Conservation (phyloP, 257 asterid species). For the Solanum etuberosum region DNA sequence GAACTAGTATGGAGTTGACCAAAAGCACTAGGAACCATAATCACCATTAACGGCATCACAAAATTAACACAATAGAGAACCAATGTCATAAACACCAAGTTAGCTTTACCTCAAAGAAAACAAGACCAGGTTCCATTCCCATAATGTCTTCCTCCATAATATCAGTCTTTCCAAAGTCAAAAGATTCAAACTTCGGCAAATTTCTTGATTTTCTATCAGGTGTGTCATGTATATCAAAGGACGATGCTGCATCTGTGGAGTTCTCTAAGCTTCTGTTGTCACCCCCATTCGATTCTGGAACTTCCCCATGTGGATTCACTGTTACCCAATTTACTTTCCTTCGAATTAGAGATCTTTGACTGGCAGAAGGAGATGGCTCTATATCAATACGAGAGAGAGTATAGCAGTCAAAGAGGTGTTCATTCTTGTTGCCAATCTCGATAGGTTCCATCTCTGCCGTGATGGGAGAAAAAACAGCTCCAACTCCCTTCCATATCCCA, state of each 20-base stretch:
- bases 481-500: constrained; percentile 98
- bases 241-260: constrained; percentile 8
- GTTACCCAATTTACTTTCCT: constrained; percentile 85
- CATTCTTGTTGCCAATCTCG: constrained; percentile 61
- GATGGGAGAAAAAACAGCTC: constrained; percentile 89
- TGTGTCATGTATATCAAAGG: constrained; percentile 7
- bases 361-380: constrained; percentile 36
- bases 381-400: constrained; percentile 53
- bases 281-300: constrained; percentile 23
- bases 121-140: constrained; percentile 95
- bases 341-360: constrained; percentile 43
- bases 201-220: constrained; percentile 16
- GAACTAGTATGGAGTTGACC: neutral
- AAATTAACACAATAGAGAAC: neutral
- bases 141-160: constrained; percentile 96
- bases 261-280: constrained; percentile 11
- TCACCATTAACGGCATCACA: neutral
- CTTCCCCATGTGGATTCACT: constrained; percentile 78
- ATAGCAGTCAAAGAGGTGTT: constrained; percentile 83
- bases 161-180: constrained; percentile 66
- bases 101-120: constrained; percentile 79
- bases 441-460: constrained; percentile 98
- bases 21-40: neutral
- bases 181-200: constrained; percentile 71
- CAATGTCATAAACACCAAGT: neutral